Evolutionary conservation across 306 rosid species (phyloP).

Genomic region (Castanospermum australe): DNA sequence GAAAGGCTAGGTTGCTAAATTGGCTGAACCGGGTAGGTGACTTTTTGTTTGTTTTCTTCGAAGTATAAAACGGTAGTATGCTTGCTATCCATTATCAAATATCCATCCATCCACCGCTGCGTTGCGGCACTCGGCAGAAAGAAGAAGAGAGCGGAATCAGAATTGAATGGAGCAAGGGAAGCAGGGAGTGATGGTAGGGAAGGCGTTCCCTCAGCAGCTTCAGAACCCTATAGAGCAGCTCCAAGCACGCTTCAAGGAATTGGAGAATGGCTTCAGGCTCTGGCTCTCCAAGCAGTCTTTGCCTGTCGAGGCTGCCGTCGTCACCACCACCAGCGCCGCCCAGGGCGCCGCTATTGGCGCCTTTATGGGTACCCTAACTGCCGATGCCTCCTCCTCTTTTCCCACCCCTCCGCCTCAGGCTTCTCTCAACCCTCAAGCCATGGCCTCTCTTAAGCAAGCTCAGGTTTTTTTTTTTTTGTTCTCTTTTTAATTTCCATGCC

Average conservation of each 20-base stretch:
- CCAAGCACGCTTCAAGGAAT: constrained; percentile 66
- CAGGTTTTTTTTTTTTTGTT: constrained; percentile 47
- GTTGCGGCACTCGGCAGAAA: background rate
- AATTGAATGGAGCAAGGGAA: constrained; percentile 86
- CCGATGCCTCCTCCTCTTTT: constrained; percentile 61
- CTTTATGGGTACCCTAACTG: constrained; percentile 80
- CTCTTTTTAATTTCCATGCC: background rate
- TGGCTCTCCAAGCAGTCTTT: constrained; percentile 87
- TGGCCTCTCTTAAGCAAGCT: constrained; percentile 91
- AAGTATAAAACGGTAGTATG: no score
- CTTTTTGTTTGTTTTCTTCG: no score
- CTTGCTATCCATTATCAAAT: no score
- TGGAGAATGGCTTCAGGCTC: constrained; percentile 51
- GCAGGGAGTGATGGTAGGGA: constrained; percentile 46
- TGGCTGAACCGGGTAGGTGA: no score
- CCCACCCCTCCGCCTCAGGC: constrained; percentile 71
- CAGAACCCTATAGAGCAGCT: constrained; percentile 75
- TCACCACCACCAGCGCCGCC: constrained; percentile 80
- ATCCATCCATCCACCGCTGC: background rate
- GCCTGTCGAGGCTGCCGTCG: constrained; percentile 86
- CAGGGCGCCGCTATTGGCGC: constrained; percentile 94
- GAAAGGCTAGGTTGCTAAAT: no score
- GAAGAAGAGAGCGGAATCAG: no score
- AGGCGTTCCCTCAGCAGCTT: constrained; percentile 47
- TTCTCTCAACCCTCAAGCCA: constrained; percentile 74